Percentiles rank a stretch among this genome's conserved stretches.
Conservation (phyloP, 371 early-diverging fungal genomes). For the Mucor lusitanicus region DNA sequence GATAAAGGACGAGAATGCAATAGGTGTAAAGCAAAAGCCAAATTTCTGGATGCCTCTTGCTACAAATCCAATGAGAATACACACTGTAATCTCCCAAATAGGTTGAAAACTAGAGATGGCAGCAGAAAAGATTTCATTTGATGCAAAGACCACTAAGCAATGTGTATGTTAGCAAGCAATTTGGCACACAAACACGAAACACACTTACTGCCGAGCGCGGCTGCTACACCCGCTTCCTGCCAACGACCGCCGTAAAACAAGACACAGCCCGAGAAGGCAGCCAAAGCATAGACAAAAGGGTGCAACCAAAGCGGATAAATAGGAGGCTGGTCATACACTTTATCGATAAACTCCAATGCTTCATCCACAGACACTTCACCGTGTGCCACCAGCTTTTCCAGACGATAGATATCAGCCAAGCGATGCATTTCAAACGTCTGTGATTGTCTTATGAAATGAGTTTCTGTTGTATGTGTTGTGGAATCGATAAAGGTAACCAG, state of each 20-base stretch:
- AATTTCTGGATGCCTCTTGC: conserved; percentile 43
- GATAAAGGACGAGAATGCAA: conserved; percentile 54
- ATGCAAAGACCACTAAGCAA: conserved; percentile 42
- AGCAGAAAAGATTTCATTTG: conserved; percentile 42
- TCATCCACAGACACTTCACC: conserved; percentile 57
- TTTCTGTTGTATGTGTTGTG: conserved; percentile 75
- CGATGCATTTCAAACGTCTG: conserved; percentile 73
- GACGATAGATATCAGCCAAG: conserved; percentile 59
- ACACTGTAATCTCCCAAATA: conserved; percentile 72
- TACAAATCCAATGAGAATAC: conserved; percentile 68
- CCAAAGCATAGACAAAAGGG: conserved; percentile 49
- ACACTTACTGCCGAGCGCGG: conserved; percentile 48
- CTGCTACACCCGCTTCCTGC: conserved; percentile 44
- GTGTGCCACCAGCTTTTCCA: conserved; percentile 51
- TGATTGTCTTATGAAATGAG: conserved; percentile 64
- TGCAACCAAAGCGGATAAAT: conserved; percentile 55
- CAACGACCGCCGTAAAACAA: conserved; percentile 48
- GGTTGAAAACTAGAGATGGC: conserved; percentile 41
- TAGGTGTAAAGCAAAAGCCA: conserved; percentile 48
- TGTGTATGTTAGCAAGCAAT: not conserved
- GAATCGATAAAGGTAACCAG: conserved; percentile 72
- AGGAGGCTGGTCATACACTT: conserved; percentile 37
- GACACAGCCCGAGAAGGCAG: conserved; percentile 50
- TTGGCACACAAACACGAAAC: not conserved
- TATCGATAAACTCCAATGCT: conserved; percentile 52